A percentile compares a stretch with the other conserved stretches of the same genome.
phyloP scores from a whole-genome alignment of 169 alveolate species.

The Eimeria maxima region DNA sequence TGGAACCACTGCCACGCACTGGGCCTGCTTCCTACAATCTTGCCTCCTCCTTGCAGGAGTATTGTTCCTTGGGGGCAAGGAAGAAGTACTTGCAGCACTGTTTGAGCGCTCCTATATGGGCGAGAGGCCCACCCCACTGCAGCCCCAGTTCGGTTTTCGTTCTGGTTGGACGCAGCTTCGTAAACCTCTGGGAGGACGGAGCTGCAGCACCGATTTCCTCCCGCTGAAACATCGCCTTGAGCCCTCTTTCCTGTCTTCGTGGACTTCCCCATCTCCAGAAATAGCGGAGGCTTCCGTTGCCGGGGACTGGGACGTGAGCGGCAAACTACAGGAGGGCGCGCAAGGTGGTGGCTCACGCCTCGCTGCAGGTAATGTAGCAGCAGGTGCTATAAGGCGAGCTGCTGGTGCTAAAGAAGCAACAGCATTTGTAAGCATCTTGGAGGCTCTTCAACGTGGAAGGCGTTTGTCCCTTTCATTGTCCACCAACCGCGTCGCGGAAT shows the following conservation, averaged over 20 bases:
- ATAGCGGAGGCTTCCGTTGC: slow-evolving; percentile 33
- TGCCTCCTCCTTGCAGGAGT: not conserved
- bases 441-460: slow-evolving; percentile 32
- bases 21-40: not conserved
- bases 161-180: not conserved
- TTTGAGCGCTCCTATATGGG: not conserved
- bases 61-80: not conserved
- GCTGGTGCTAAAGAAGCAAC: slow-evolving; percentile 59
- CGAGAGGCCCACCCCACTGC: not conserved
- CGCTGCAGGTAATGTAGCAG: slow-evolving; percentile 30
- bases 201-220: not conserved
- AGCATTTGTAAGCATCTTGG: not conserved
- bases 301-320: slow-evolving; percentile 47
- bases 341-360: not conserved
- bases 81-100: not conserved
- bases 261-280: slow-evolving; percentile 53
- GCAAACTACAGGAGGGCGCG: slow-evolving; percentile 9
- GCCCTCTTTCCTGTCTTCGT: slow-evolving; percentile 41
- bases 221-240: not conserved
- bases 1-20: not conserved
- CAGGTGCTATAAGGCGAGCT: slow-evolving; percentile 29
- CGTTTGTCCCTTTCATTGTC: slow-evolving; percentile 28
- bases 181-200: not conserved
- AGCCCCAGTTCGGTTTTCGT: not conserved
- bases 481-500: slow-evolving; percentile 25